Evolutionary conservation across 2,329 filamentous ascomycete genomes (phyloP), one percentile per base, ranked within the genome.

Genomic region (Penicillium sp.): DNA sequence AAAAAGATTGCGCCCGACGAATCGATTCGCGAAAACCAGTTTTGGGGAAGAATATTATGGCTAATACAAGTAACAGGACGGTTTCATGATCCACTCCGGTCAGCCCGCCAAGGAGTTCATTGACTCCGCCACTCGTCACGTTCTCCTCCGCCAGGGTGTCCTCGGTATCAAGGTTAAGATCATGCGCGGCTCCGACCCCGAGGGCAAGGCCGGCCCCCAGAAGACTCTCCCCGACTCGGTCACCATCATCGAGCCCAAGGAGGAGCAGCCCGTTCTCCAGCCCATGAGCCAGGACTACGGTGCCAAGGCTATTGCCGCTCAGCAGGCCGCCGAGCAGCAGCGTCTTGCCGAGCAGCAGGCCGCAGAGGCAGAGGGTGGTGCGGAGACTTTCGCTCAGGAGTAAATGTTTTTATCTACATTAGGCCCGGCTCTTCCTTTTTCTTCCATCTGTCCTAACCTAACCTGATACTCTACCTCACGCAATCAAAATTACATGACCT

Each of bases 111-210:
- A 95, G 84, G 94, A 99, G 84, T 99, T 99, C 86, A 99, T 99
- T 81, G 94, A 99, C 86, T 86, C 84, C 76, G 95, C 95, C 73
- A 97, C 94, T 77, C 94, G 94, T 75, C 94, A 99, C 91, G 94
- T 99, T 75, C 92, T 99, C 71, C 93, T 99, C 81, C 91, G 95
- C 84, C 94, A 99, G 86, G 94, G 94, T 90, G 94, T 99, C 70
- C 86, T 99, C 70, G 94, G 94, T 84, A 99, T 99, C 86, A 99
- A 99, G 89, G 94, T 99, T 82, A 99, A 99, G 93, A 99, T 99
- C 85, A 99, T 99, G 94, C 93, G 95, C 80, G 94, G 94, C 78
- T 94, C 91, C 73, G 94, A 99, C 85, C 94, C 94, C 80, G 92
- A 97, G 84, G 94, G 94, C 88, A 99, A 99, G 89, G 88, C 91